Percentiles rank a stretch among this genome's conserved stretches.
These are phyloP conservation scores for Hibiscus syriacus DNA, from an alignment of 345 rosid species.

Conservation along the genomic window DNA sequence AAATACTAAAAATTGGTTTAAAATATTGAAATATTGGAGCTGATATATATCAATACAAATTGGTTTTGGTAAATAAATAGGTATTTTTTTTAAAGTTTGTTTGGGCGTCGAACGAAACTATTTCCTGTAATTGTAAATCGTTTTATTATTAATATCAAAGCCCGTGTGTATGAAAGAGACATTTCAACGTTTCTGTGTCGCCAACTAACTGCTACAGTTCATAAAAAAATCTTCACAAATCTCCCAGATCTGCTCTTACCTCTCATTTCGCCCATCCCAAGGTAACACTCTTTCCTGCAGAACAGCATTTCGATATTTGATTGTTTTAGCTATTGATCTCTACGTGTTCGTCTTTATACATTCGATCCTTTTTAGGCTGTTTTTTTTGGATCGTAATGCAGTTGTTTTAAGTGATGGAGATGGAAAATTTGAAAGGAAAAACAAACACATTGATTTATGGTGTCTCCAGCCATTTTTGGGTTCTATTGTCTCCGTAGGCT, in stretches of 20 bases:
- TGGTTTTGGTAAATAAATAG: no score
- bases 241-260: conserved; percentile 6
- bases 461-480: neutral
- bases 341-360: neutral
- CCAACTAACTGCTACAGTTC: neutral
- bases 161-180: conserved; percentile 8
- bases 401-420: neutral
- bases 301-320: neutral
- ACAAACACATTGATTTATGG: neutral
- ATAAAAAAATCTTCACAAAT: neutral
- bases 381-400: neutral
- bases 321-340: neutral
- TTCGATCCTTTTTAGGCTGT: neutral
- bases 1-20: no score
- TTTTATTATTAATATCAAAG: no score
- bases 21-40: no score
- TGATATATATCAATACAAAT: no score
- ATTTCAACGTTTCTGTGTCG: neutral
- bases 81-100: no score
- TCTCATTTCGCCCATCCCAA: neutral
- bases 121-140: no score
- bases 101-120: no score
- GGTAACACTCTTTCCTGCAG: neutral
- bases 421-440: neutral
- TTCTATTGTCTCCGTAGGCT: neutral